phyloP scores from a whole-genome alignment of 208 protist genomes.

The Crithidia mellificae region DNA sequence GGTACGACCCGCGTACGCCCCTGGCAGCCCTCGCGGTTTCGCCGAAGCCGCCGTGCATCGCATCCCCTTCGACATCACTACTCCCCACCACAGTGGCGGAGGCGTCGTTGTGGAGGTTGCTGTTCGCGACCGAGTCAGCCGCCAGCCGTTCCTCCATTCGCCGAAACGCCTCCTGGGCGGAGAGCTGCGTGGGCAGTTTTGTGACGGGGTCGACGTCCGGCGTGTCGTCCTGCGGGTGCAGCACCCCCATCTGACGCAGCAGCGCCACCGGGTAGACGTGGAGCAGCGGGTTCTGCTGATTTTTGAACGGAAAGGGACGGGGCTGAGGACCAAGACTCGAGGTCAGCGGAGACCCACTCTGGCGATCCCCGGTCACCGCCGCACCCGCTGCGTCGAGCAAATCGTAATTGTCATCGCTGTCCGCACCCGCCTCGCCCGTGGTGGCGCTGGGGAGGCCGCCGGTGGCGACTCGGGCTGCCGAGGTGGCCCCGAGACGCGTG shows the following conservation, averaged over 20 bases:
- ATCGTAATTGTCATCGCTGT: not conserved
- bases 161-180: conserved; percentile 42
- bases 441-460: too few relatives aligned
- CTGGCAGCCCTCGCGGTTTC: too few relatives aligned
- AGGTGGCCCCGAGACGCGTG: not conserved
- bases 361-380: not conserved
- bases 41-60: too few relatives aligned
- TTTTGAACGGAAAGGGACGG: conserved; percentile 1
- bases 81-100: too few relatives aligned
- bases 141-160: conserved; percentile 6
- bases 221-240: conserved; percentile 29
- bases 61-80: too few relatives aligned
- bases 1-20: too few relatives aligned
- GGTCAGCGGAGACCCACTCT: not conserved
- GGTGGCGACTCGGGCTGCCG: not conserved
- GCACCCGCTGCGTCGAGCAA: not conserved
- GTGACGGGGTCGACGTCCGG: conserved; percentile 31
- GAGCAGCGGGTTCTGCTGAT: conserved; percentile 39
- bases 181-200: conserved; percentile 21
- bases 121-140: not conserved
- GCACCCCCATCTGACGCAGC: conserved; percentile 44
- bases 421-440: not conserved
- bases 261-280: conserved; percentile 41
- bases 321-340: conserved; percentile 21
- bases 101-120: too few relatives aligned